These are phyloP conservation scores for Cytidiella melzeri DNA, from an alignment of 768 basidiomycete species.

Conservation along the genomic window DNA sequence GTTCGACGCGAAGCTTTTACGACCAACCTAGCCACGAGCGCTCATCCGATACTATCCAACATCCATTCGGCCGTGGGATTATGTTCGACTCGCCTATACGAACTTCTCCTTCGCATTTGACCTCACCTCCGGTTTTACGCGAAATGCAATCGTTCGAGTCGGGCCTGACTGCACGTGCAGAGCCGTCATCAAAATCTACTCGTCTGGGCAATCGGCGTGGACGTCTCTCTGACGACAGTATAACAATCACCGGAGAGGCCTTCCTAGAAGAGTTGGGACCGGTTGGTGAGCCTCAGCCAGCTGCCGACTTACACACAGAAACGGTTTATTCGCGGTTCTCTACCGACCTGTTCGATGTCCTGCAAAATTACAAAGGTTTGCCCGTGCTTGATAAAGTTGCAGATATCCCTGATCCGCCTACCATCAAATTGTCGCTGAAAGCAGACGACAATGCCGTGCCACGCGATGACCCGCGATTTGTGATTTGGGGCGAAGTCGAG, in stretches of 20 bases:
- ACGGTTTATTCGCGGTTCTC: constrained; percentile 52
- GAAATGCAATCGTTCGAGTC: constrained; percentile 89
- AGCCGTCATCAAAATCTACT: constrained; percentile 16
- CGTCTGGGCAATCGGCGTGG: constrained; percentile 15
- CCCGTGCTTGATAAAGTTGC: constrained; percentile 66
- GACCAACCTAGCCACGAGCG: constrained; percentile 9
- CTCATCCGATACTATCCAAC: constrained; percentile 26
- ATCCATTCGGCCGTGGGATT: constrained; percentile 64
- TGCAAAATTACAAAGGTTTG: constrained; percentile 75
- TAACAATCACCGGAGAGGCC: constrained; percentile 10
- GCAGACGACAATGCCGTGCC: constrained; percentile 66
- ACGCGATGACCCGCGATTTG: constrained; percentile 84
- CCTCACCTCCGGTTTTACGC: constrained; percentile 46
- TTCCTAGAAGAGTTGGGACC: constrained; percentile 7
- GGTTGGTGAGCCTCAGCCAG: constrained; percentile 27
- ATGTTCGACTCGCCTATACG: constrained; percentile 54
- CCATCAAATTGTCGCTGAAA: constrained; percentile 64
- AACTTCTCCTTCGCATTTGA: constrained; percentile 32
- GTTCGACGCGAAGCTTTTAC: constrained; percentile 29
- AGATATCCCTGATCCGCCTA: constrained; percentile 48
- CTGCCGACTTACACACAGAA: constrained; percentile 39
- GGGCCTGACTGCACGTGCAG: constrained; percentile 66
- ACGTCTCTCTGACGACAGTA: constrained; percentile 10
- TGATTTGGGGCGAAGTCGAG: constrained; percentile 75
- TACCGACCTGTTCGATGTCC: constrained; percentile 71